Evolutionary conservation across 768 basidiomycete species (phyloP).

Genomic region (Naganishia onofrii): DNA sequence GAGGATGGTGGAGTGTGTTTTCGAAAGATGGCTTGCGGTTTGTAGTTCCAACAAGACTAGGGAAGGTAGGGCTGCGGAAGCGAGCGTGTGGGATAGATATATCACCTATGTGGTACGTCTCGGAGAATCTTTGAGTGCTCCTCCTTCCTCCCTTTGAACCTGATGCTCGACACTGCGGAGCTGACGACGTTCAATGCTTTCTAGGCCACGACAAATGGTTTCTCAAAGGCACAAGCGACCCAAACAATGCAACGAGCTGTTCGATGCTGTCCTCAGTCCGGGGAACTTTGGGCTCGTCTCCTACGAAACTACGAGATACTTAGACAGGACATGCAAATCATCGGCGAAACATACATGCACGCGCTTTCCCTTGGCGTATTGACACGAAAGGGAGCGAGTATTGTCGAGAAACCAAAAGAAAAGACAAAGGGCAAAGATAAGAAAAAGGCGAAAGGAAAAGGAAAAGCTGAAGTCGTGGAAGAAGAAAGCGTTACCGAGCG

Average conservation of each 20-base stretch:
- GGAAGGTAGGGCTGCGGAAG: conserved; percentile 41
- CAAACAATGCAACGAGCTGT: conserved; percentile 22
- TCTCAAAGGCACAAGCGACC: conserved; percentile 20
- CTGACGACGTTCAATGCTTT: background rate
- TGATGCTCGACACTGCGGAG: background rate
- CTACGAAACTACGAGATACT: conserved; percentile 18
- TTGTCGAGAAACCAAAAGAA: background rate
- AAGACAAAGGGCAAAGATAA: conserved; percentile 14
- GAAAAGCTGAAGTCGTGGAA: background rate
- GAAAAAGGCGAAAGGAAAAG: conserved; percentile 20
- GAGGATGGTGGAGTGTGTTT: conserved; percentile 20
- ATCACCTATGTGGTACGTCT: conserved; percentile 39
- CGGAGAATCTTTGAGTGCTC: background rate
- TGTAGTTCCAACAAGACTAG: conserved; percentile 30
- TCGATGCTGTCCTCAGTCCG: conserved; percentile 45
- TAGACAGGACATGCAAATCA: conserved; percentile 2
- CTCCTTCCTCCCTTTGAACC: background rate
- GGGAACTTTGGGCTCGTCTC: conserved; percentile 36
- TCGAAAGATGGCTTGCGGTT: conserved; percentile 22
- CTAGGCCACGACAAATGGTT: conserved; percentile 25
- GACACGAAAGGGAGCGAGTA: background rate
- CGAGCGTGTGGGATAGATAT: conserved; percentile 43
- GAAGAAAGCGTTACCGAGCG: background rate
- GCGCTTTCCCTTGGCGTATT: conserved; percentile 38
- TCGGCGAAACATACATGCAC: conserved; percentile 33